Percentiles rank a stretch among this genome's conserved stretches.
phyloP scores from a whole-genome alignment of 768 basidiomycete species.

The Suillus spraguei region DNA sequence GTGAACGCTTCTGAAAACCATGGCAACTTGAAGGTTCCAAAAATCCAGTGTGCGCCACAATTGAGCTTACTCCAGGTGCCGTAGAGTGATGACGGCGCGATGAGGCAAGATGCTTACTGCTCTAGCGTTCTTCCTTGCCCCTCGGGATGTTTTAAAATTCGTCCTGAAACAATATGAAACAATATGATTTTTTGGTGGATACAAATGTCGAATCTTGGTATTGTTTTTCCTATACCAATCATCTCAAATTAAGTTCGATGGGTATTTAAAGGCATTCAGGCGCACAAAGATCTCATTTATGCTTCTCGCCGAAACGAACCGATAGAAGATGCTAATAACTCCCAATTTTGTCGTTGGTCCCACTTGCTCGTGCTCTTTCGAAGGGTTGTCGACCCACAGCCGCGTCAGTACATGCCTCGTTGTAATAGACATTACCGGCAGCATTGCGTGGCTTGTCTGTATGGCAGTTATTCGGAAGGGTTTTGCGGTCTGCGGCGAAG shows the following conservation, averaged over 20 bases:
- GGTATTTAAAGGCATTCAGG: slow-evolving; percentile 80
- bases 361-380: slow-evolving; percentile 89
- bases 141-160: no score
- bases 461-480: slow-evolving; percentile 75
- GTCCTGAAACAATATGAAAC: neutral
- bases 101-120: neutral
- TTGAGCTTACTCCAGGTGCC: neutral
- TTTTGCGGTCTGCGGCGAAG: slow-evolving; percentile 82
- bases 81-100: neutral
- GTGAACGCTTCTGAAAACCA: neutral
- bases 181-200: no score
- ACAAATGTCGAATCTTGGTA: no score
- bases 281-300: slow-evolving; percentile 98
- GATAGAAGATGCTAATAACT: slow-evolving; percentile 74
- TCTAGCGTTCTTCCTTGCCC: neutral
- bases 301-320: slow-evolving; percentile 86
- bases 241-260: slow-evolving; percentile 77
- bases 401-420: slow-evolving; percentile 97
- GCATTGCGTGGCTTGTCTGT: slow-evolving; percentile 85
- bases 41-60: neutral
- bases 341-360: slow-evolving; percentile 98
- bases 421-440: slow-evolving; percentile 97
- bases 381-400: slow-evolving; percentile 98
- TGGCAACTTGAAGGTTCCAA: neutral
- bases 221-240: neutral